Base-by-base conservation (phyloP, 1,284 basidiomycete species). In the Fomes fomentarius region DNA sequence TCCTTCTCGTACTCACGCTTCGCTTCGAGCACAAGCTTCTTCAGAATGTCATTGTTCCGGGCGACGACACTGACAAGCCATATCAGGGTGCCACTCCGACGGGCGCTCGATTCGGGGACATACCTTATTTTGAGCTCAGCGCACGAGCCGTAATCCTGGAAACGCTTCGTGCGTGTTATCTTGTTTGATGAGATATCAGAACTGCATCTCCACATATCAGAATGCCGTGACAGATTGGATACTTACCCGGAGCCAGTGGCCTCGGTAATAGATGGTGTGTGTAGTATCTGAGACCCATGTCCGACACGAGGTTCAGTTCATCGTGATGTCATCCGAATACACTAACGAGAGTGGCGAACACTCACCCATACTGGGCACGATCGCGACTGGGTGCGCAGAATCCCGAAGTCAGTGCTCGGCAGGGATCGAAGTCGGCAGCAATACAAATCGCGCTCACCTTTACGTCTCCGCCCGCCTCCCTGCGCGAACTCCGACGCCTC, bases 1-100 rank as follows among this genome's bases (percentile, higher is more conserved):
- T 93, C 90, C 71, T 90, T 91, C 72, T 93, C 91, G 62, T 93
- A 93, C 58, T 91, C 89, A 50, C 84, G 82, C 73, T 92, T 92
- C 24, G 90, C 90, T 71, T 93, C 90, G 34, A 93, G 72, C 14
- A 93, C 91, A 19, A 93, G 79, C 67, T 83, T 86, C 79, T 93
- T 93, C 63, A 93, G 75, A 55, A 93, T 89, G 68, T 89, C 87
- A 65, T 93, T 93, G 69, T 83, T 93, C 41, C 91, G 85, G 19
- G 90, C 91, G 42, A 93, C 87, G 50, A 93, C 91, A 58, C 91
- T 92, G 62, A 31, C n/a, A 25, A 22, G 50, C 39, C 31, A 19
- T 34, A 35, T 48, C 42, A 52, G 48, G 25, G 40, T 30, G 39
- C 45, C 45, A 50, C 38, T 17, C 25, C 24, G 33, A n/a, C 30